phyloP scores from a whole-genome alignment of 2,329 filamentous ascomycete genomes.

The Chaetomiaceae sp. region DNA sequence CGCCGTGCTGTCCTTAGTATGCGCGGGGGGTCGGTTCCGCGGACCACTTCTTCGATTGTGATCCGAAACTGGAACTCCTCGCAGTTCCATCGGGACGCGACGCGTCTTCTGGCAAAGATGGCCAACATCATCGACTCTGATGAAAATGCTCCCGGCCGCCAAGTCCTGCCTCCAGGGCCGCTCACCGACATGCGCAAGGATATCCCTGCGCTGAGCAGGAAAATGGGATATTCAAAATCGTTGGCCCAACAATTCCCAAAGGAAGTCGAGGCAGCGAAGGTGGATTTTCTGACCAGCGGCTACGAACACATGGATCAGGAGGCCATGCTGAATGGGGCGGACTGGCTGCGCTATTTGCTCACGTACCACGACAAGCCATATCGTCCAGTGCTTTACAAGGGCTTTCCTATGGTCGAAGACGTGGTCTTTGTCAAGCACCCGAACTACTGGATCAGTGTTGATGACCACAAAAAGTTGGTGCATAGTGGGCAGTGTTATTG shows the following conservation, averaged over 20 bases:
- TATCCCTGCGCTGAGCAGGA: background rate
- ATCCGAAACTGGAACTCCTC: background rate
- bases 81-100: too few relatives aligned
- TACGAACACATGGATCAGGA: slow-evolving; percentile 4
- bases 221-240: background rate
- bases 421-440: slow-evolving; percentile 26
- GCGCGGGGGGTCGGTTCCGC: too few relatives aligned
- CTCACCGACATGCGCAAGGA: background rate
- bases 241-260: background rate
- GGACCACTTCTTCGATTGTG: background rate
- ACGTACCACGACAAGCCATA: background rate
- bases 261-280: background rate
- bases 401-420: slow-evolving; percentile 30
- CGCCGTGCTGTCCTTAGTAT: too few relatives aligned
- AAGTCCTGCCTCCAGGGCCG: background rate
- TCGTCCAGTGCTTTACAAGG: slow-evolving; percentile 17
- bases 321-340: slow-evolving; percentile 2
- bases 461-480: background rate
- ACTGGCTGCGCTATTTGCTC: slow-evolving; percentile 10
- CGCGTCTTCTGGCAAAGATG: background rate
- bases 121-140: background rate
- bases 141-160: background rate
- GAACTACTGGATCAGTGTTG: slow-evolving; percentile 17
- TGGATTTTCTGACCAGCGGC: background rate
- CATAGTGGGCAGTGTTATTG: slow-evolving; percentile 28